Evolutionary conservation across 177 flowering plant species (phyloP).

Genomic region (Vitis hybrid): DNA sequence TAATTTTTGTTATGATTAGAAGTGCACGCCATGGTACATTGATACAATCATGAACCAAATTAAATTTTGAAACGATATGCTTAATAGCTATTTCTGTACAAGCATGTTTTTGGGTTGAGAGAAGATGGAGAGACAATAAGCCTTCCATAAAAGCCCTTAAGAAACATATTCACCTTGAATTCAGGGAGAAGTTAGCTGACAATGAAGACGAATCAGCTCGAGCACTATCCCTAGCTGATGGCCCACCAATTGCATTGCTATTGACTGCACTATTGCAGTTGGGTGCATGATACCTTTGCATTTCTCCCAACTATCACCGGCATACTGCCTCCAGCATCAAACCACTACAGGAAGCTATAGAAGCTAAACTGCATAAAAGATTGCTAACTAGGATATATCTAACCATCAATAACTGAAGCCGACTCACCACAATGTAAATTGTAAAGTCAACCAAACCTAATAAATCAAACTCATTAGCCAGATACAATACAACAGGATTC

Average conservation of each 20-base stretch:
- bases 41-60: neutral
- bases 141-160: neutral
- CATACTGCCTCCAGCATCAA: constrained; percentile 82
- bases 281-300: constrained; percentile 93
- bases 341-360: constrained; percentile 28
- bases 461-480: neutral
- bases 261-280: constrained; percentile 72
- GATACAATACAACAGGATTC: neutral
- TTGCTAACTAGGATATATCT: neutral
- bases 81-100: too few species aligned
- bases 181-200: constrained; percentile 57
- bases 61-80: too few species aligned
- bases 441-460: neutral
- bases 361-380: constrained; percentile 19
- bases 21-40: neutral
- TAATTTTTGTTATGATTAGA: neutral
- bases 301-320: constrained; percentile 81
- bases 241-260: constrained; percentile 42
- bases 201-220: constrained; percentile 70
- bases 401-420: constrained; percentile 7
- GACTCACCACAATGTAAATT: neutral
- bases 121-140: too few species aligned
- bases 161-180: constrained; percentile 51
- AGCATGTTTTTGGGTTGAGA: neutral
- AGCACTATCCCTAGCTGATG: constrained; percentile 57